A percentile compares a stretch with the other conserved stretches of the same genome.
Evolutionary conservation across 2,329 filamentous ascomycete species (phyloP).

Genomic region (Fusarium anthophilum): DNA sequence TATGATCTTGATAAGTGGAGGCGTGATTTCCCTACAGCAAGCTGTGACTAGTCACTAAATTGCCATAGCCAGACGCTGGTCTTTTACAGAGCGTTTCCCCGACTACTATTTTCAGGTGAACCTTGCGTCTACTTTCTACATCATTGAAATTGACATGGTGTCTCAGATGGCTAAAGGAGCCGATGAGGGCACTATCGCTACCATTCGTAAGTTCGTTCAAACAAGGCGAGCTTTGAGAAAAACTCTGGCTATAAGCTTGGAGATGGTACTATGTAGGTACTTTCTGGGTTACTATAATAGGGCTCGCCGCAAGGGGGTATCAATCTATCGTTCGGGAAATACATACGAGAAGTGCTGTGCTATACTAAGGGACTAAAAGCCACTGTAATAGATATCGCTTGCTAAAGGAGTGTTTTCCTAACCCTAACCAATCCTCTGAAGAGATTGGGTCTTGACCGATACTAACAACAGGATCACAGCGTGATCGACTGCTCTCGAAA

Average conservation of each 20-base stretch:
- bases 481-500: not conserved
- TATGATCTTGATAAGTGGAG: not conserved
- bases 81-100: not conserved
- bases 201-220: conserved; percentile 22
- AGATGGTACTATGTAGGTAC: not conserved
- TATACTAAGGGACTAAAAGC: not conserved
- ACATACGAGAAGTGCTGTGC: not conserved
- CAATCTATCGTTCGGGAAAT: not conserved
- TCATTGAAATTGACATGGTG: rapidly evolving
- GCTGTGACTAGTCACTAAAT: not conserved
- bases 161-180: conserved; percentile 23
- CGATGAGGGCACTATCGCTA: conserved; percentile 26
- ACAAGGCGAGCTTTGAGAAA: conserved; percentile 10
- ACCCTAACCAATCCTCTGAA: not conserved
- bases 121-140: rapidly evolving
- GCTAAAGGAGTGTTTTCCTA: not conserved
- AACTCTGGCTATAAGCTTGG: rapidly evolving
- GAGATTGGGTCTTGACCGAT: not conserved
- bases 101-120: conserved; percentile 1
- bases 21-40: not conserved
- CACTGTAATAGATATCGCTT: not conserved
- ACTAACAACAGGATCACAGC: not conserved
- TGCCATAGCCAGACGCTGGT: conserved; percentile 10
- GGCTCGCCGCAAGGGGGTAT: not conserved
- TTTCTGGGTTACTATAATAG: rapidly evolving